phyloP scores from a whole-genome alignment of 352 stramenopile species.

The Globisporangium nodosum region DNA sequence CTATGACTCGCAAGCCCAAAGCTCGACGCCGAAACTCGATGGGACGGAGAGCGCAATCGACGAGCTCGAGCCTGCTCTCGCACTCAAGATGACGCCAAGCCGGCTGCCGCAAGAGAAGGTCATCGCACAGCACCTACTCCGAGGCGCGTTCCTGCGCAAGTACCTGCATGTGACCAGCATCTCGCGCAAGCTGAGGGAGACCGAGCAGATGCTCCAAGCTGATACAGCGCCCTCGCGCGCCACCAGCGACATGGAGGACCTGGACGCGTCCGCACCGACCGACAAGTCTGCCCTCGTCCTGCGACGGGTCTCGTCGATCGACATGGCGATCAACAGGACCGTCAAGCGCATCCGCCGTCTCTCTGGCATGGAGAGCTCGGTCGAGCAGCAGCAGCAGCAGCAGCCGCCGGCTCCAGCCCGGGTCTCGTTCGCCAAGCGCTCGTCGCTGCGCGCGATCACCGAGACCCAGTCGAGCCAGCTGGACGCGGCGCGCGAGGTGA shows the following conservation, averaged over 20 bases:
- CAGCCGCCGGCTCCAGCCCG: neutral
- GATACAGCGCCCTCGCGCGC: constrained; percentile 8
- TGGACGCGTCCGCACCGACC: constrained; percentile 3
- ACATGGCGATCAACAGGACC: constrained; percentile 61
- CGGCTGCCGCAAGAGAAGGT: constrained; percentile 31
- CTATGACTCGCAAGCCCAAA: neutral
- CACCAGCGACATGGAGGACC: constrained; percentile 7
- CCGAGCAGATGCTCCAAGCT: constrained; percentile 35
- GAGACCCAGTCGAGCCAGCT: constrained; percentile 7
- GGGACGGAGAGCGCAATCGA: constrained; percentile 3
- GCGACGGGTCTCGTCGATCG: constrained; percentile 43
- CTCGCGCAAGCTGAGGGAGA: constrained; percentile 58
- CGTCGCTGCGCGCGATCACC: constrained; percentile 33
- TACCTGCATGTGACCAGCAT: constrained; percentile 64
- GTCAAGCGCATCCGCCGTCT: constrained; percentile 50
- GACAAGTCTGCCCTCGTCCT: constrained; percentile 24
- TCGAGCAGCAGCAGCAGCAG: neutral
- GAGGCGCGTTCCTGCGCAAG: constrained; percentile 56
- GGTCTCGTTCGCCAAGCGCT: constrained; percentile 19
- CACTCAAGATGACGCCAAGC: constrained; percentile 25
- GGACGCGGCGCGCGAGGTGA: constrained; percentile 4
- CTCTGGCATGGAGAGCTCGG: constrained; percentile 19
- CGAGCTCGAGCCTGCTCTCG: constrained; percentile 23
- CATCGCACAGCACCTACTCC: constrained; percentile 52
- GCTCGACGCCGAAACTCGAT: neutral